Evolutionary conservation across 2,329 filamentous ascomycete species (phyloP).

Genomic region (Hymenoscyphus albidus): DNA sequence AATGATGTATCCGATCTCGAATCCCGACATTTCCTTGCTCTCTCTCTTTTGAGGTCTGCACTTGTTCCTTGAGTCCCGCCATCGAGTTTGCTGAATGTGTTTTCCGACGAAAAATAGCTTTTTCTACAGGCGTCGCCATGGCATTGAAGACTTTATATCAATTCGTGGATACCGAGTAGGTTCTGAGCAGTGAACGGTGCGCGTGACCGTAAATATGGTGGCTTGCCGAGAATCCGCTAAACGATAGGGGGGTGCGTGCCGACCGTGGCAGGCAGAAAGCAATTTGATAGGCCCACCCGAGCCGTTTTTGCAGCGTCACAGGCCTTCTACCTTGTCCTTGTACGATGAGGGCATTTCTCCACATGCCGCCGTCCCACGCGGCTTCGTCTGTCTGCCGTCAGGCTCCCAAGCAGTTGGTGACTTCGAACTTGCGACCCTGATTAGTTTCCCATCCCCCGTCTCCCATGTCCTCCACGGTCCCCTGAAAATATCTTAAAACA

Average conservation of each 20-base stretch:
- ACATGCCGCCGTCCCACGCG: not conserved
- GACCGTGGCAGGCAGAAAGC: not conserved
- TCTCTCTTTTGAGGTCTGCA: slow-evolving; percentile 13
- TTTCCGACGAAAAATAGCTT: not conserved
- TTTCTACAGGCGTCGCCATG: not conserved
- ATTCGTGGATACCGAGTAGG: not conserved
- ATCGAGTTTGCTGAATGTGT: slow-evolving; percentile 11
- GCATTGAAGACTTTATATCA: not conserved
- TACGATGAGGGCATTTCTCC: not conserved
- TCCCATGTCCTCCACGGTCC: not conserved
- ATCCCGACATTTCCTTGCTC: slow-evolving; percentile 20
- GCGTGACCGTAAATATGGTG: too few species aligned
- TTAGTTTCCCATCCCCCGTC: not conserved
- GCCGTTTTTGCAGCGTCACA: not conserved
- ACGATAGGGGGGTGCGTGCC: not conserved
- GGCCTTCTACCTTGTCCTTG: too few species aligned
- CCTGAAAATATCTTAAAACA: not conserved
- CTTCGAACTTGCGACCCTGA: not conserved
- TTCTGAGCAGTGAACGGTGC: too few species aligned
- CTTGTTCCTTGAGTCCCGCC: slow-evolving; percentile 21
- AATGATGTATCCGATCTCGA: slow-evolving; percentile 27
- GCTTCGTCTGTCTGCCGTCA: not conserved
- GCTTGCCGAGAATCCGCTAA: not conserved
- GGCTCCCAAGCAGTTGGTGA: too few species aligned
- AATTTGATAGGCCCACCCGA: not conserved